Base-by-base conservation (phyloP, 768 basidiomycete genomes). In the Rhodosporidiobolus sp. region DNA sequence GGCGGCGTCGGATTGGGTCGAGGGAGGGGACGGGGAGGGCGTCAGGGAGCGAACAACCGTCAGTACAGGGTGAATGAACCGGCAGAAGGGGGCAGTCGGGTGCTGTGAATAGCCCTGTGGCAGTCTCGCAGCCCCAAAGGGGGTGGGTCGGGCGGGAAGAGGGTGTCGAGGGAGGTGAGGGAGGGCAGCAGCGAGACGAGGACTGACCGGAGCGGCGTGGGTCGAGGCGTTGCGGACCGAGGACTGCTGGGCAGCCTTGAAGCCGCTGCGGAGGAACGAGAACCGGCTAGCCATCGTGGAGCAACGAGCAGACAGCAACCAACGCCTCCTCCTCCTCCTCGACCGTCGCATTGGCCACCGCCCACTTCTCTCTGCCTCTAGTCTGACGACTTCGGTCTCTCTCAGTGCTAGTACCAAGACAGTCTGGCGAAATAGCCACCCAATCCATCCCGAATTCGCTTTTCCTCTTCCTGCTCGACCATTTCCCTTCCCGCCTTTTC, bases 1-100 rank as follows among this genome's bases (percentile, higher is more conserved):
- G 70, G 70, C 38, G 58, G 53, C 46, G 38, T 20, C 45, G 57
- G 69, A 70, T 70, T 70, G 69, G 69, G 67, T 49, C 53, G 58
- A 19, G 4, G 17, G 58, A 43, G 43, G n/a, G 26, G n/a, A 28
- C 30, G n/a, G 12, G 60, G 49, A 20, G 38, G 38, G 38, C 38
- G 38, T 43, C 38, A 43, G 38, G 38, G 38, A 43, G 38, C 24
- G 22, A 35, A 28, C 2, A 22, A 46, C 4, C 20, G 67, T 69
- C 67, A 69, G 67, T 55, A 26, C 38, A 1, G 28, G 30, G 45
- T 12, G 56, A 24, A 32, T 38, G 30, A 46, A 8, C 35, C 22
- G 35, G 46, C 20, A 4, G 19, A 5, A 11, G 19, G 55, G 55
- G 16, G 50, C 30, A 30, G 17, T 19, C 8, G 19, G 10, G 24